Conservation (phyloP, 2,329 filamentous ascomycete species). For the Talaromyces islandicus region DNA sequence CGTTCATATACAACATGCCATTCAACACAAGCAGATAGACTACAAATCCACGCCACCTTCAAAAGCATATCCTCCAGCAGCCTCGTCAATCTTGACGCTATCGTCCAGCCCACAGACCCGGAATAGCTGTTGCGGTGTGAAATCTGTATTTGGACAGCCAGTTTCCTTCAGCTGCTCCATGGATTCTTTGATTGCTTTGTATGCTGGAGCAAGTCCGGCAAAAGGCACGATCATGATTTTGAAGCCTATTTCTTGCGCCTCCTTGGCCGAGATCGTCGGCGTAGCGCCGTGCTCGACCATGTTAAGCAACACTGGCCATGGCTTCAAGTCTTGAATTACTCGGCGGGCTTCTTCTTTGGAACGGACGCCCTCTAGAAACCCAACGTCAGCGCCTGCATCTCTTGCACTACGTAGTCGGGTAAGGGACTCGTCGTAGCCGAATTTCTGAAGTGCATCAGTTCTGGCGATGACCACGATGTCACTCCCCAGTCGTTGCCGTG, state of each 20-base stretch:
- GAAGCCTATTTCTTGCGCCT: conserved; percentile 36
- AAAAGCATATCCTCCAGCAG: conserved; percentile 31
- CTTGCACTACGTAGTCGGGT: conserved; percentile 33
- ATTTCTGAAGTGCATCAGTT: conserved; percentile 39
- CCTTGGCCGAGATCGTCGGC: conserved; percentile 31
- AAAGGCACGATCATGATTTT: conserved; percentile 39
- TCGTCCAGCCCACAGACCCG: conserved; percentile 38
- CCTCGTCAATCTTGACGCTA: conserved; percentile 32
- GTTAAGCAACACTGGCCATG: conserved; percentile 38
- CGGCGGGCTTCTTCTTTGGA: conserved; percentile 32
- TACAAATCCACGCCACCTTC: conserved; percentile 2
- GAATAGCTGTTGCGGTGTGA: conserved; percentile 36
- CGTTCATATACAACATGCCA: not conserved
- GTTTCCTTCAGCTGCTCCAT: conserved; percentile 31
- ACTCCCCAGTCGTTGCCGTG: not conserved
- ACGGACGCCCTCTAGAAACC: conserved; percentile 36
- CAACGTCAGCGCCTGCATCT: conserved; percentile 37
- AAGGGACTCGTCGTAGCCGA: conserved; percentile 36
- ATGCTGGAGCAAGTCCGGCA: conserved; percentile 31
- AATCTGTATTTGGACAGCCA: conserved; percentile 26
- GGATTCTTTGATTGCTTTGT: conserved; percentile 29
- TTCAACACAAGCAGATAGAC: not conserved
- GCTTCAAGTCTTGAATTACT: conserved; percentile 28
- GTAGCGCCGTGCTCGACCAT: conserved; percentile 40
- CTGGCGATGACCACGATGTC: conserved; percentile 30